These are phyloP conservation scores for Aureobasidium namibiae DNA, from an alignment of 2,329 filamentous ascomycete species.

Conservation along the genomic window DNA sequence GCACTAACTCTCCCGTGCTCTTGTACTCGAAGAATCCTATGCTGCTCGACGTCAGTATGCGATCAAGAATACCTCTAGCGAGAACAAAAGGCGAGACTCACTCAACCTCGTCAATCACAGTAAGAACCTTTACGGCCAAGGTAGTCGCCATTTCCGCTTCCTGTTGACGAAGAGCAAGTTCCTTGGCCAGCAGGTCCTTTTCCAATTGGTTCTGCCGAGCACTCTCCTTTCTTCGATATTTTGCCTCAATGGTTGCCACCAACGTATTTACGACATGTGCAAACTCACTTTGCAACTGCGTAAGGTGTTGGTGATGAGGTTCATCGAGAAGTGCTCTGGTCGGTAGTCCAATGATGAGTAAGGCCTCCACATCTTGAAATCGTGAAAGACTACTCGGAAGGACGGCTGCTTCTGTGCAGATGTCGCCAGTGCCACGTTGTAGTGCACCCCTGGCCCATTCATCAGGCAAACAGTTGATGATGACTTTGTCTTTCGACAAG, in stretches of 20 bases:
- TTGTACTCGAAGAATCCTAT: conserved; percentile 4
- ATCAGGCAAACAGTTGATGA: background rate
- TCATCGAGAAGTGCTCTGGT: conserved; percentile 4
- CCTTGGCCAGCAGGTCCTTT: conserved; percentile 1
- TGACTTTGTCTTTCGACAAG: background rate
- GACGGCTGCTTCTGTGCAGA: background rate
- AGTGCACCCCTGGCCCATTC: background rate
- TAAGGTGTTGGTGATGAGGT: conserved; percentile 2
- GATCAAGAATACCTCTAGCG: background rate
- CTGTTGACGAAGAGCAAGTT: background rate
- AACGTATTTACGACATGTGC: conserved; percentile 11
- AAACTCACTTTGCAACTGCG: conserved; percentile 10
- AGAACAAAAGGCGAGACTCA: background rate
- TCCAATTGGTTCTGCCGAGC: background rate
- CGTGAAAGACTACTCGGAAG: background rate
- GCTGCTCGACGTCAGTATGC: background rate
- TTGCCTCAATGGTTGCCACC: background rate
- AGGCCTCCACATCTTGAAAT: background rate
- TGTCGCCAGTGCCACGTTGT: background rate
- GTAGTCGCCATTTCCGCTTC: conserved; percentile 12
- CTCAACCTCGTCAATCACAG: background rate
- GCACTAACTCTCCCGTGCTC: background rate
- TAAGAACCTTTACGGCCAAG: background rate
- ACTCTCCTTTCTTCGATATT: background rate
- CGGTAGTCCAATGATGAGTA: conserved; percentile 12